These are phyloP conservation scores for Senecio squalidus DNA, from an alignment of 140 eudicot genomes.

Conservation along the genomic window DNA sequence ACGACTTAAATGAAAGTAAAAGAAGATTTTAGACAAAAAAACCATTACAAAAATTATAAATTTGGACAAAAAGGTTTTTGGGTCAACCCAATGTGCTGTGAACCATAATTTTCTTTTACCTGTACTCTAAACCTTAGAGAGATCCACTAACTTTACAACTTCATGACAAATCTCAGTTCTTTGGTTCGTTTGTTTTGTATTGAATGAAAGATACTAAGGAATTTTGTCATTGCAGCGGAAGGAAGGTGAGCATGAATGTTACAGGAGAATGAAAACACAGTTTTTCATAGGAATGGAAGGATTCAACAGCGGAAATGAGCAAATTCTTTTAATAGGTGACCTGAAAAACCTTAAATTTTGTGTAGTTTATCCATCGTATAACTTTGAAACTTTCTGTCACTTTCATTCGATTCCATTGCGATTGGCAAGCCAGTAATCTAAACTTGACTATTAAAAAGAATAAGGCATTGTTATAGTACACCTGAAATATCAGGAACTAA, in stretches of 20 bases:
- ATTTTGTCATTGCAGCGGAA: background rate
- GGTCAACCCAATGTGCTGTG: background rate
- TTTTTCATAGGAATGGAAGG: slow-evolving; percentile 98
- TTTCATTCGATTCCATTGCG: background rate
- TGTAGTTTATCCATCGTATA: background rate
- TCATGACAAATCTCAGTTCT: background rate
- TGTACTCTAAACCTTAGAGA: background rate
- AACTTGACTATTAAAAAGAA: background rate
- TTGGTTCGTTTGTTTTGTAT: background rate
- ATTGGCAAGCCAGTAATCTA: background rate
- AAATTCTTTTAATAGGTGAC: slow-evolving; percentile 81
- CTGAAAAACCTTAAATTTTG: background rate
- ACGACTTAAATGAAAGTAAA: background rate
- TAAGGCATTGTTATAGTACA: background rate
- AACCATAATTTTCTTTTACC: background rate
- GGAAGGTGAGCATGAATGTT: slow-evolving; percentile 75
- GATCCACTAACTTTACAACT: background rate
- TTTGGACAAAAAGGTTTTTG: background rate
- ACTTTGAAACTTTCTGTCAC: background rate
- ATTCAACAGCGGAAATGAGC: slow-evolving; percentile 72
- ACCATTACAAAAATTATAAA: background rate
- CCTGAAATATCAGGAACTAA: no score
- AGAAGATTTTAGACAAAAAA: background rate
- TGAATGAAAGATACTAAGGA: background rate
- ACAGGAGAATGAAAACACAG: slow-evolving; percentile 77